These are phyloP conservation scores for Meripilus lineatus DNA, from an alignment of 1,284 basidiomycete species.

Conservation along the genomic window DNA sequence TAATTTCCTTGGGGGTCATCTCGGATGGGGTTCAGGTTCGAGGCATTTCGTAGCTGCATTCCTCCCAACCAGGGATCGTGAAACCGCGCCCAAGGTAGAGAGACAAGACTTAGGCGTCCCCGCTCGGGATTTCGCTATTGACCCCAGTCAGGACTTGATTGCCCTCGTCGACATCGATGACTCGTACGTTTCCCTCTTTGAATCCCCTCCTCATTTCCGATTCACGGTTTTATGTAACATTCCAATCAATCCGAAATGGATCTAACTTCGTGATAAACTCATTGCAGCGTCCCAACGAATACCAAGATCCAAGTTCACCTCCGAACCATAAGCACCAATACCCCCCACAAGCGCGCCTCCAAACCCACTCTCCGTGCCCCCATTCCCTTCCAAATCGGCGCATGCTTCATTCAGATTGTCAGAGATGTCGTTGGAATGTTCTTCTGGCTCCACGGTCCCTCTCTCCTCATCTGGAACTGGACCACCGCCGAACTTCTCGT, in stretches of 20 bases:
- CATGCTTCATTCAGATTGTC: slow-evolving; percentile 43
- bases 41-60: slow-evolving; percentile 32
- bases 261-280: background rate
- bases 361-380: slow-evolving; percentile 21
- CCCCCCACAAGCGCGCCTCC: slow-evolving; percentile 33
- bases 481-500: slow-evolving; percentile 37
- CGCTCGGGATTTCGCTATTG: slow-evolving; percentile 56
- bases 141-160: slow-evolving; percentile 57
- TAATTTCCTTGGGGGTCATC: slow-evolving; percentile 6
- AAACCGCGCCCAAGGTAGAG: slow-evolving; percentile 19
- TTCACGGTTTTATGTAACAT: background rate
- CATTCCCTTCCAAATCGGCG: slow-evolving; percentile 25
- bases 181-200: slow-evolving; percentile 10
- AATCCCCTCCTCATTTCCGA: background rate
- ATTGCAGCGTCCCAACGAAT: slow-evolving; percentile 1
- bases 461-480: slow-evolving; percentile 54
- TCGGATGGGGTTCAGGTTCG: too few species aligned
- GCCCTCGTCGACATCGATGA: slow-evolving; percentile 37
- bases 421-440: slow-evolving; percentile 48
- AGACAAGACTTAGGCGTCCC: slow-evolving; percentile 37
- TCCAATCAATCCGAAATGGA: too few species aligned
- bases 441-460: slow-evolving; percentile 30
- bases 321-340: slow-evolving; percentile 39
- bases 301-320: slow-evolving; percentile 21
- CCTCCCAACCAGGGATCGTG: slow-evolving; percentile 31